Percentiles rank a stretch among this genome's conserved stretches.
These are phyloP conservation scores for Penicillium psychrofluorescens DNA, from an alignment of 495 filamentous ascomycete genomes.

Conservation along the genomic window DNA sequence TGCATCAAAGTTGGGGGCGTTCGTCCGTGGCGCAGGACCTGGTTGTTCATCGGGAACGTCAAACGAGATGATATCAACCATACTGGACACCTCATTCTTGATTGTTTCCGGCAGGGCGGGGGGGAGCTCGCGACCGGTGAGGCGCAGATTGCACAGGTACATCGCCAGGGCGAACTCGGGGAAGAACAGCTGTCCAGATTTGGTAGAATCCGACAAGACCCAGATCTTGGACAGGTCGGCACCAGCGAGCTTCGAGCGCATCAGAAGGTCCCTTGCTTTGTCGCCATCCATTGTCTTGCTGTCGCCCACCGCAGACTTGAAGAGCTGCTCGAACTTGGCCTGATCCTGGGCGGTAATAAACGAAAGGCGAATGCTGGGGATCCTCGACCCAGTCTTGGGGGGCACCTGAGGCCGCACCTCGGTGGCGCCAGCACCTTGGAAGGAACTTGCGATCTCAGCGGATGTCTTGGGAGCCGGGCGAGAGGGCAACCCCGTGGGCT, in stretches of 20 bases:
- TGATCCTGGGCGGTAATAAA: conserved; percentile 96
- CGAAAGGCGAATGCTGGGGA: conserved; percentile 91
- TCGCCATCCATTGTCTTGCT: conserved; percentile 84
- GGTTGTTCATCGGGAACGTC: conserved; percentile 74
- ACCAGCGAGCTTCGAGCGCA: conserved; percentile 81
- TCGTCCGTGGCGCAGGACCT: conserved; percentile 44
- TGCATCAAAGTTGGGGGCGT: conserved; percentile 73
- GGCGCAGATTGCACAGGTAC: conserved; percentile 94
- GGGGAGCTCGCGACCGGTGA: conserved; percentile 80
- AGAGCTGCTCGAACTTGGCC: conserved; percentile 95
- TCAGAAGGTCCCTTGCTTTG: conserved; percentile 77
- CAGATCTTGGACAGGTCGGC: conserved; percentile 81
- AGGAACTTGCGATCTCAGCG: conserved; percentile 78
- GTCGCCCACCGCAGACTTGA: conserved; percentile 90
- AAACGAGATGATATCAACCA: conserved; percentile 99
- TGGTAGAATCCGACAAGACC: conserved; percentile 95
- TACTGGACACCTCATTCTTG: conserved; percentile 95
- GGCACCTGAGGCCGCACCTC: conserved; percentile 44
- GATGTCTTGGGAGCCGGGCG: conserved; percentile 53
- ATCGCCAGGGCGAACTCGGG: conserved; percentile 97
- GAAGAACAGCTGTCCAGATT: conserved; percentile 92
- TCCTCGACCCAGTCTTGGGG: conserved; percentile 54
- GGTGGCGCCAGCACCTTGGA: conserved; percentile 39
- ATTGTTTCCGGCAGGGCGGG: conserved; percentile 70
- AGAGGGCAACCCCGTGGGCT: conserved; percentile 33